Conservation (phyloP, 2,329 filamentous ascomycete species). For the Pseudofabraea citricarpa region DNA sequence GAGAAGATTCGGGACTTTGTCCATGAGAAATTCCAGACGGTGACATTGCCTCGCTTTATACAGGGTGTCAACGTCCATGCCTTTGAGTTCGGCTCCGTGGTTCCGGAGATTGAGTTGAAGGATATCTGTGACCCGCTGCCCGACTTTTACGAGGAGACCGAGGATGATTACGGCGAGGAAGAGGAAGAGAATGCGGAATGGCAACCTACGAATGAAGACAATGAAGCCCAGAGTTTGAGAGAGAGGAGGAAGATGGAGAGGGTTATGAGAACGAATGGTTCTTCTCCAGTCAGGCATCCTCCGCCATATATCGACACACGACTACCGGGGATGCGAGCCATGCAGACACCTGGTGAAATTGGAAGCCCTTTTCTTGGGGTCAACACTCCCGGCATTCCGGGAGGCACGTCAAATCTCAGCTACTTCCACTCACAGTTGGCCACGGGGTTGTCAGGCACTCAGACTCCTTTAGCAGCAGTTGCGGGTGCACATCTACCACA, state of each 20-base stretch:
- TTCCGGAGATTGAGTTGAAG: conserved; percentile 86
- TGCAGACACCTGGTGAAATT: conserved; percentile 35
- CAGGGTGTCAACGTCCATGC: conserved; percentile 91
- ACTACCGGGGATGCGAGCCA: conserved; percentile 26
- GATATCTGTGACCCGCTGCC: conserved; percentile 93
- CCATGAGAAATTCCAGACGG: conserved; percentile 90
- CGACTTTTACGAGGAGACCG: conserved; percentile 89
- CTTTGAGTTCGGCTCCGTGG: conserved; percentile 83
- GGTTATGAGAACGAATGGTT: conserved; percentile 27
- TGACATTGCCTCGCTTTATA: conserved; percentile 90
- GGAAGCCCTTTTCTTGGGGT: conserved; percentile 54
- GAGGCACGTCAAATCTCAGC: conserved; percentile 71
- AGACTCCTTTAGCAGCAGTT: conserved; percentile 75
- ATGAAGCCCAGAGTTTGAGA: conserved; percentile 22
- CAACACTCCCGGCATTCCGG: conserved; percentile 59
- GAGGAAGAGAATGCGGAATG: conserved; percentile 36
- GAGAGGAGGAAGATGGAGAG: conserved; percentile 30
- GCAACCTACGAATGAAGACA: conserved; percentile 7
- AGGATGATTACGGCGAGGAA: conserved; percentile 55
- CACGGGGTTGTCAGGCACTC: conserved; percentile 66
- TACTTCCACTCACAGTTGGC: conserved; percentile 79
- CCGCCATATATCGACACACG: conserved; percentile 37
- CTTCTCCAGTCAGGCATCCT: conserved; percentile 13
- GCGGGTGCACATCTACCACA: conserved; percentile 62
- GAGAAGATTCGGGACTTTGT: conserved; percentile 88